These are phyloP conservation scores for Cocos nucifera DNA, from an alignment of 176 grass and related monocot species.

Conservation along the genomic window DNA sequence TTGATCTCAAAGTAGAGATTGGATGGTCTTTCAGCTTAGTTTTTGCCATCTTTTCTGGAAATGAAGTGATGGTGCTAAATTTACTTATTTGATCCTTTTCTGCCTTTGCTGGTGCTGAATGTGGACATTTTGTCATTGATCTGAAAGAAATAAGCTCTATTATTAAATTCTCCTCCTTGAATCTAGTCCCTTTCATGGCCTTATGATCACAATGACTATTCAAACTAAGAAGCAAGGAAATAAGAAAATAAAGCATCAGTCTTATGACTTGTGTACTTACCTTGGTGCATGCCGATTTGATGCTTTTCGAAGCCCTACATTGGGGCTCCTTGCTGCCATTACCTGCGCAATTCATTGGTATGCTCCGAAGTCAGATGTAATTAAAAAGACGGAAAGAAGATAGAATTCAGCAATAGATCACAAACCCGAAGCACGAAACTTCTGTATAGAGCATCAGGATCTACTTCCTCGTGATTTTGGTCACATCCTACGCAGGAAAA, in stretches of 20 bases:
- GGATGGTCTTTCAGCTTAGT: constrained; percentile 31
- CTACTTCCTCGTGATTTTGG: constrained; percentile 76
- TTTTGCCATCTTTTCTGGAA: constrained; percentile 32
- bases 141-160: constrained; percentile 32
- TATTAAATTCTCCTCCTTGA: not conserved
- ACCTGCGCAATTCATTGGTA: constrained; percentile 31
- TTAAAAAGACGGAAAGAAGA: not conserved
- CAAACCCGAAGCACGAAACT: constrained; percentile 74
- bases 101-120: constrained; percentile 60
- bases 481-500: constrained; percentile 52
- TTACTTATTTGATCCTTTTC: constrained; percentile 39
- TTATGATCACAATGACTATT: no score
- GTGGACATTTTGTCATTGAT: constrained; percentile 56
- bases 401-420: constrained; percentile 4
- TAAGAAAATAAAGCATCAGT: no score
- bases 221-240: no score
- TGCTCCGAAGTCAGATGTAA: not conserved
- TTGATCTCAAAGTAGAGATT: constrained; percentile 29
- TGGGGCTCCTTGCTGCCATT: constrained; percentile 89
- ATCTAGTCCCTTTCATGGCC: no score
- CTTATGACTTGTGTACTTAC: not conserved
- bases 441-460: constrained; percentile 56
- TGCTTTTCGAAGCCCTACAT: constrained; percentile 46
- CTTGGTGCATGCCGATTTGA: constrained; percentile 31
- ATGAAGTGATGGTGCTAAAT: constrained; percentile 38